phyloP scores from a whole-genome alignment of 2,329 filamentous ascomycete species.

The Cladorrhinum sp. region DNA sequence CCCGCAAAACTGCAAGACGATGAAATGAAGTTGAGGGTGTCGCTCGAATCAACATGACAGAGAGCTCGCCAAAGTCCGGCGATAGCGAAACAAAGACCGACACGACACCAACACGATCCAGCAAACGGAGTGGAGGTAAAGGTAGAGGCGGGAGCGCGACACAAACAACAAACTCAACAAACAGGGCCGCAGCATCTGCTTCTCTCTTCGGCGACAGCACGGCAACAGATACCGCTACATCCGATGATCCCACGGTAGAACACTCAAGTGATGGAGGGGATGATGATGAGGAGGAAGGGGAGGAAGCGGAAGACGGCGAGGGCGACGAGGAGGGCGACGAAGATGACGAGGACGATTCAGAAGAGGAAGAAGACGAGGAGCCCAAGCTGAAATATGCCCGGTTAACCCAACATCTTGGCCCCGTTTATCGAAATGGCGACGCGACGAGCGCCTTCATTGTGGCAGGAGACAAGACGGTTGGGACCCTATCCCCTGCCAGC shows the following conservation, averaged over 20 bases:
- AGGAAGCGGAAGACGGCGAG: conserved; percentile 30
- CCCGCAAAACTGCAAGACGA: conserved; percentile 3
- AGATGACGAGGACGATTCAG: conserved; percentile 63
- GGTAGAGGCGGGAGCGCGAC: neutral
- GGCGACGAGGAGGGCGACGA: conserved; percentile 46
- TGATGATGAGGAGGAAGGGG: conserved; percentile 25
- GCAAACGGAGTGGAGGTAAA: neutral
- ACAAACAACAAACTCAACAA: neutral
- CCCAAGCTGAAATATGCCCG: conserved; percentile 91
- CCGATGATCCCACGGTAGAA: conserved; percentile 7
- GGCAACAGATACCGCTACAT: conserved; percentile 25
- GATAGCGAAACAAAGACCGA: conserved; percentile 22
- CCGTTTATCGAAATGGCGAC: conserved; percentile 91
- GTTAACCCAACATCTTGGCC: conserved; percentile 73
- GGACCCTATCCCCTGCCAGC: conserved; percentile 8
- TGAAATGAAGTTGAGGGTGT: conserved; percentile 25
- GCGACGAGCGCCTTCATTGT: conserved; percentile 88
- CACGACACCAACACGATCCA: conserved; percentile 5
- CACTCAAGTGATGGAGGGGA: conserved; percentile 11
- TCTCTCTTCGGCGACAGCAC: conserved; percentile 21
- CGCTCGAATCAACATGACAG: conserved; percentile 29
- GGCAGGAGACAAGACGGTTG: conserved; percentile 93
- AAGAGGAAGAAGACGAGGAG: conserved; percentile 84
- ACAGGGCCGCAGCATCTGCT: conserved; percentile 5
- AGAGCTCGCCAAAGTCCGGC: conserved; percentile 27